These are phyloP conservation scores for Pseudoneurospora amorphoporcata DNA, from an alignment of 495 filamentous ascomycete species.

Conservation along the genomic window DNA sequence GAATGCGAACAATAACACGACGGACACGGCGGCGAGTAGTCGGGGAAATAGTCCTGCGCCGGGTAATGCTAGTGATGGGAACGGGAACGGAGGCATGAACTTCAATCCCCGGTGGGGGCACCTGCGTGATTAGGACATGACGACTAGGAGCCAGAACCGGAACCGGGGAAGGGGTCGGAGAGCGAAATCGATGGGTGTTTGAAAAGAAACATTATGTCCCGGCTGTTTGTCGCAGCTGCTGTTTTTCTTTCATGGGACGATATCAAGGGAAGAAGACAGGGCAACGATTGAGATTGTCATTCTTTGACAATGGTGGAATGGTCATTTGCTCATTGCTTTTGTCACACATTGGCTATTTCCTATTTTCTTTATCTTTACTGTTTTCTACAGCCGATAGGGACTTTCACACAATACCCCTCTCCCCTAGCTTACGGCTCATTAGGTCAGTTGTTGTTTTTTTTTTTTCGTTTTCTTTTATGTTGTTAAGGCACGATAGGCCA, in stretches of 20 bases:
- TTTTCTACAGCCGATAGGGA: not conserved
- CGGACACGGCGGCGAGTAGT: conserved; percentile 24
- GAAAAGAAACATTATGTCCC: not conserved
- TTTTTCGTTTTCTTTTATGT: not conserved
- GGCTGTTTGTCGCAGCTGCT: not conserved
- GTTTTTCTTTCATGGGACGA: not conserved
- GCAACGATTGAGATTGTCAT: not conserved
- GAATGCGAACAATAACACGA: not conserved
- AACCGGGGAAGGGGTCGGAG: not conserved
- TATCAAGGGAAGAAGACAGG: not conserved
- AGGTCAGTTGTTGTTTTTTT: not conserved
- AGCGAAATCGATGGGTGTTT: not conserved
- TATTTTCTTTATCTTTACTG: not conserved
- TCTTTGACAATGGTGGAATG: not conserved
- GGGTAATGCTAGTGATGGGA: not conserved
- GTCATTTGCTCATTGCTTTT: not conserved
- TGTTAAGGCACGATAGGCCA: not conserved
- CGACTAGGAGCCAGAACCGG: not conserved
- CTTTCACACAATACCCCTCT: not conserved
- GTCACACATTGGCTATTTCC: not conserved
- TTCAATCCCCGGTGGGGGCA: conserved; percentile 26
- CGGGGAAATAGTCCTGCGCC: conserved; percentile 36
- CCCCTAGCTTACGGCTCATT: not conserved
- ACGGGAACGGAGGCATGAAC: conserved; percentile 5
- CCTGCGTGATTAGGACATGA: conserved; percentile 21